Evolutionary conservation across 116 monocot species (phyloP).

Genomic region (Dioscorea cayenensis): DNA sequence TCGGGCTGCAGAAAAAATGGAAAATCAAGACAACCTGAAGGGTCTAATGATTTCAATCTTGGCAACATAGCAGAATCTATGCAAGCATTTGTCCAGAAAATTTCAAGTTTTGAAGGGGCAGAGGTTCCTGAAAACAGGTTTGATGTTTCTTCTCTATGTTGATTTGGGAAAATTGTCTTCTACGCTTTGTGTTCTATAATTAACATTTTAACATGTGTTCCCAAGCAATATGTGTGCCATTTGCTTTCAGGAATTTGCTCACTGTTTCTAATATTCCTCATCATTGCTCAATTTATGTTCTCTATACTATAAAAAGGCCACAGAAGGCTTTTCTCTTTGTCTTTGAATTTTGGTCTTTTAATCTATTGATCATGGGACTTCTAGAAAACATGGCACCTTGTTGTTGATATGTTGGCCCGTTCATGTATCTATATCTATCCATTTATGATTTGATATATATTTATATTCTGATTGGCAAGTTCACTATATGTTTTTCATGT

Average conservation of each 20-base stretch:
- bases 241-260: background rate
- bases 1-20: slow-evolving; percentile 26
- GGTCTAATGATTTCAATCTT: slow-evolving; percentile 27
- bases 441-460: too few species aligned
- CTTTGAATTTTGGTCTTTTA: too few species aligned
- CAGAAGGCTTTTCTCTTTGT: too few species aligned
- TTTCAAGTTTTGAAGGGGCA: slow-evolving; percentile 95
- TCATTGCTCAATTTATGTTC: too few species aligned
- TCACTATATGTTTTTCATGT: background rate
- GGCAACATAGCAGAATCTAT: slow-evolving; percentile 73
- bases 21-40: slow-evolving; percentile 16
- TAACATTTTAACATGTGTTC: background rate
- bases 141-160: background rate
- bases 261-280: background rate
- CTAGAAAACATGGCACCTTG: too few species aligned
- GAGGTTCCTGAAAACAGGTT: slow-evolving; percentile 81
- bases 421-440: too few species aligned
- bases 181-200: background rate
- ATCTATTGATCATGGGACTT: too few species aligned
- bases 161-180: too few species aligned
- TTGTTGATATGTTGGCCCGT: too few species aligned
- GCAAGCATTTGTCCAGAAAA: slow-evolving; percentile 76
- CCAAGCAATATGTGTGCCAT: background rate
- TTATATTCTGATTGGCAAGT: background rate
- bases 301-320: too few species aligned